phyloP scores from a whole-genome alignment of 257 asterid species.

The Anisodus acutangulus region DNA sequence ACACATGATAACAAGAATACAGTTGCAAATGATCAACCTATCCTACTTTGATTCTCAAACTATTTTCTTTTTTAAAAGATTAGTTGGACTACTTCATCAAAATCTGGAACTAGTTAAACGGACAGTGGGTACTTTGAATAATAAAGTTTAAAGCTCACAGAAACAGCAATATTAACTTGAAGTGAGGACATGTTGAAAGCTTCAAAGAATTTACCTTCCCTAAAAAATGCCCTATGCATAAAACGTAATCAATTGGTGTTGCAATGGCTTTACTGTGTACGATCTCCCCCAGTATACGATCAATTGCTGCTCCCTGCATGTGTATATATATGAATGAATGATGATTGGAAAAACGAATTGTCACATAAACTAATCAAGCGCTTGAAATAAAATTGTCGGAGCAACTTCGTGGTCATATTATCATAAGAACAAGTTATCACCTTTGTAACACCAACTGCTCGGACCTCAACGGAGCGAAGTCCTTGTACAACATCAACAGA shows the following conservation, averaged over 20 bases:
- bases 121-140: background rate
- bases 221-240: constrained; percentile 87
- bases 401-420: background rate
- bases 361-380: background rate
- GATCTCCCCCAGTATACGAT: constrained; percentile 91
- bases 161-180: background rate
- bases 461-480: constrained; percentile 88
- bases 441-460: constrained; percentile 97
- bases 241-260: constrained; percentile 82
- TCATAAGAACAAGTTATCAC: constrained; percentile 40
- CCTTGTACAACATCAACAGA: constrained; percentile 98
- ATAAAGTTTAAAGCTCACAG: background rate
- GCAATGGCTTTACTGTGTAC: constrained; percentile 80
- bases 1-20: background rate
- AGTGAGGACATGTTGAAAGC: constrained; percentile 20
- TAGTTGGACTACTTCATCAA: background rate
- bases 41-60: background rate
- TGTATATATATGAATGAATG: background rate
- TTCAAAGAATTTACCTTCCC: constrained; percentile 62
- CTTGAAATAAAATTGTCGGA: background rate
- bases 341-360: background rate
- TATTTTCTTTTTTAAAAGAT: background rate
- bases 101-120: background rate
- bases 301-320: constrained; percentile 90
- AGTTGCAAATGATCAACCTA: constrained; percentile 6